Evolutionary conservation across 2,329 filamentous ascomycete genomes (phyloP), one percentile per base, ranked within the genome.

Genomic region (Talaromyces piceae): DNA sequence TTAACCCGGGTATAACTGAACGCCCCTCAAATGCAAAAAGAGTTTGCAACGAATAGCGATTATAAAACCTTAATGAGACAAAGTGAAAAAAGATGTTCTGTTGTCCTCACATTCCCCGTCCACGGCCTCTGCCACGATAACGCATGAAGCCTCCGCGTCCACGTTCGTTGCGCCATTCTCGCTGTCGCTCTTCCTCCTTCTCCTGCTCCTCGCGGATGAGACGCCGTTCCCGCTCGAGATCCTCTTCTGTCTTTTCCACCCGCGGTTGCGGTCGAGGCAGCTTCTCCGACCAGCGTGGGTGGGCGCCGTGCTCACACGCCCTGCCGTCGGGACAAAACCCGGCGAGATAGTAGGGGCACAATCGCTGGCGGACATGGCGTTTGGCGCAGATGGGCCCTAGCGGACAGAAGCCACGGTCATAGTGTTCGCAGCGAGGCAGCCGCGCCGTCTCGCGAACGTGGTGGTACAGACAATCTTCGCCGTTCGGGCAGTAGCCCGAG

Each of bases 401-500:
- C 16, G 89, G 88, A 63, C 93, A 98, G 74, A 97, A 97, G 2
- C 93, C 93, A 59, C 86, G 84, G 56, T 96, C 90, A 74, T 96
- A 98, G 71, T 94, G 88, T 57, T 89, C 88, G 62, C 90, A 95
- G 1, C 87, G 83, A 23, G 83, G 88, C 60, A 88, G 75, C 63
- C 88, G 84, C 55, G 86, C 83, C 66, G 88, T 80, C 46, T 90
- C 87, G 62, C 93, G 88, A 61, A 94, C 87, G 71, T 95, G 89
- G 44, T 95, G 82, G 68, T 95, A 95, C 4, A 95, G 77, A 65
- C 93, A 98, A 72, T 98, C 93, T 69, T 97, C 91, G 59, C 91
- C 93, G 72, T 96, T 95, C 57, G 87, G 88, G 73, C 93, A 98
- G 68, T 94, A 96, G 51, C 89, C 89, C 65, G 93, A 95, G 55